Conservation (phyloP, 768 basidiomycete species). For the Dentipellis sp. region DNA sequence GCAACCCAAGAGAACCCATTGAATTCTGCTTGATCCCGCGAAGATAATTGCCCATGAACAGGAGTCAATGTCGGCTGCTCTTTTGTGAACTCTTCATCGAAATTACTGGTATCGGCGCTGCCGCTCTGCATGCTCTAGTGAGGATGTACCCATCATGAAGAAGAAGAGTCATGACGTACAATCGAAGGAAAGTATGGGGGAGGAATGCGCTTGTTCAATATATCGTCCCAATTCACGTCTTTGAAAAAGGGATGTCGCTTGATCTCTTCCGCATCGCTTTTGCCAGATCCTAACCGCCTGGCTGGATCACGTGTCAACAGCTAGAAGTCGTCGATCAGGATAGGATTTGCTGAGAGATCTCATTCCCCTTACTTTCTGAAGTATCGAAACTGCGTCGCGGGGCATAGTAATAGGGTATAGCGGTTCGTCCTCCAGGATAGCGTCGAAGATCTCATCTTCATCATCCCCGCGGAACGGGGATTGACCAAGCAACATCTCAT, state of each 20-base stretch:
- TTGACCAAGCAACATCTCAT: constrained; percentile 98
- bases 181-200: constrained; percentile 97
- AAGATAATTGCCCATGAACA: constrained; percentile 86
- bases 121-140: constrained; percentile 45
- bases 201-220: constrained; percentile 94
- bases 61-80: constrained; percentile 97
- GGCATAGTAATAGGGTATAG: constrained; percentile 99
- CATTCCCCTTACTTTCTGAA: constrained; percentile 66
- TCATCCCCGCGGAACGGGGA: constrained; percentile 99
- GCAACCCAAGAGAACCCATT: constrained; percentile 91
- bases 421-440: constrained; percentile 96
- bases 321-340: constrained; percentile 29
- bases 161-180: constrained; percentile 37
- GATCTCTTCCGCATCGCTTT: constrained; percentile 93
- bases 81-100: constrained; percentile 93
- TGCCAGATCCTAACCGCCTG: constrained; percentile 85
- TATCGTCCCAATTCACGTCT: constrained; percentile 94
- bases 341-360: constrained; percentile 2
- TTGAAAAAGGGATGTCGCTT: constrained; percentile 98
- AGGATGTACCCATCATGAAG: neutral
- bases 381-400: constrained; percentile 87
- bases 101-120: constrained; percentile 84
- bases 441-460: constrained; percentile 99
- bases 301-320: constrained; percentile 86
- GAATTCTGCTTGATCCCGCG: constrained; percentile 91